A percentile compares a stretch with the other conserved stretches of the same genome.
These are phyloP conservation scores for Candida fluviatilis DNA, from an alignment of 805 yeast species.

Conservation along the genomic window DNA sequence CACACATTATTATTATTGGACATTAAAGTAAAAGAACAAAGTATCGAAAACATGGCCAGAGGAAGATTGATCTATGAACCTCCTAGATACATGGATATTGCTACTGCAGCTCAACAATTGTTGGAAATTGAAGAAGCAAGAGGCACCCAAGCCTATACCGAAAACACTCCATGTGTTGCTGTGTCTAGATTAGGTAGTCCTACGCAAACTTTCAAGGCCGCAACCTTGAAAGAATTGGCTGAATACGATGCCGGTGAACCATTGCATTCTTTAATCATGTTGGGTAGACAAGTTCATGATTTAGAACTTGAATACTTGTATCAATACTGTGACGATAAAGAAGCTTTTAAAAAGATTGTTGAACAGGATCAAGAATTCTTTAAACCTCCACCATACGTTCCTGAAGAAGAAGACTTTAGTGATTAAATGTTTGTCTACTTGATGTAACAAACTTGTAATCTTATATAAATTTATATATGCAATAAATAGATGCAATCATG, in stretches of 20 bases:
- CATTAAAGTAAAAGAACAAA: constrained; percentile 95
- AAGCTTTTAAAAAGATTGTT: constrained; percentile 44
- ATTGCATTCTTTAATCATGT: constrained; percentile 81
- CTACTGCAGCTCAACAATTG: constrained; percentile 83
- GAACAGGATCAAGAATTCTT: constrained; percentile 61
- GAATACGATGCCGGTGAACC: constrained; percentile 93
- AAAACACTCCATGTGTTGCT: constrained; percentile 89
- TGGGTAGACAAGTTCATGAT: constrained; percentile 93
- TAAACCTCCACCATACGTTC: constrained; percentile 68
- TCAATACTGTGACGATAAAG: constrained; percentile 66
- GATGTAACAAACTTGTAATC: constrained; percentile 1
- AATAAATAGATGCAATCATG: too few relatives aligned
- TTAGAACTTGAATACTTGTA: constrained; percentile 81
- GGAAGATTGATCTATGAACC: constrained; percentile 93
- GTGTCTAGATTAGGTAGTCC: constrained; percentile 90
- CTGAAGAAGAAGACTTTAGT: constrained; percentile 28
- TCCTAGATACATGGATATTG: constrained; percentile 92
- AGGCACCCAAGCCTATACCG: constrained; percentile 73
- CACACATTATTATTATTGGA: constrained; percentile 87
- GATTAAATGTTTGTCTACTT: constrained; percentile 6
- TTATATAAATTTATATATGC: constrained; percentile 1
- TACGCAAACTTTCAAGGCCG: constrained; percentile 77
- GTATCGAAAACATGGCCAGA: constrained; percentile 88
- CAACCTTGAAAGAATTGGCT: constrained; percentile 70
- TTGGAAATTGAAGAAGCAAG: constrained; percentile 82